Evolutionary conservation across 2,329 filamentous ascomycete genomes (phyloP).

Genomic region (Samsoniella hepiali): DNA sequence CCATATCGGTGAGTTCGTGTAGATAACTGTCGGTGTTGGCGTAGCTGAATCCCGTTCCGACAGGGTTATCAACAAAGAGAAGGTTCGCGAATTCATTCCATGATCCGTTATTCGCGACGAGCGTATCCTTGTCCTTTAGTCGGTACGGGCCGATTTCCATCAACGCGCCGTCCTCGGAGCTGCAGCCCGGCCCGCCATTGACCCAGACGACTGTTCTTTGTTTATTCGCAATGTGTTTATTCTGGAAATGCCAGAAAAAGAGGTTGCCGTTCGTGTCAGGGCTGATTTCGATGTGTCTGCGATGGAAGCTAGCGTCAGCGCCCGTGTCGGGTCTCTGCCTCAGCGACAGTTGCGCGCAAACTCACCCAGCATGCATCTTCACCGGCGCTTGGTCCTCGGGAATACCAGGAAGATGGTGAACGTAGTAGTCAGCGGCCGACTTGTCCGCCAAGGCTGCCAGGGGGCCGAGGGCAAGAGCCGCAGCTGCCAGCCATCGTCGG

Average conservation of each 20-base stretch:
- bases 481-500: conserved; percentile 31
- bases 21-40: conserved; percentile 86
- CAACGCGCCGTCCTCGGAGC: conserved; percentile 91
- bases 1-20: conserved; percentile 84
- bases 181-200: conserved; percentile 95
- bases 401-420: conserved; percentile 78
- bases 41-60: conserved; percentile 95
- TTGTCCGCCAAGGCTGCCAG: conserved; percentile 30
- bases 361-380: conserved; percentile 98
- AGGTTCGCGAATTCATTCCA: conserved; percentile 99
- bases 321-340: background rate
- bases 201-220: conserved; percentile 94
- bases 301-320: conserved; percentile 26
- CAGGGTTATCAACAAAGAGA: conserved; percentile 94
- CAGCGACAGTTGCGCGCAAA: conserved; percentile 23
- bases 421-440: conserved; percentile 75
- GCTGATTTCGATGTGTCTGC: conserved; percentile 85
- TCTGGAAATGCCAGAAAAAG: conserved; percentile 98
- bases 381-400: conserved; percentile 68
- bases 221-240: conserved; percentile 87
- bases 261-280: conserved; percentile 84
- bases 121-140: conserved; percentile 66
- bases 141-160: conserved; percentile 96
- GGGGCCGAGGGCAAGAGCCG: conserved; percentile 43
- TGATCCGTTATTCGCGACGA: conserved; percentile 85